A percentile compares a stretch with the other conserved stretches of the same genome.
These are phyloP conservation scores for Tetracentron sinense DNA, from an alignment of 164 flowering plant genomes.

Conservation along the genomic window DNA sequence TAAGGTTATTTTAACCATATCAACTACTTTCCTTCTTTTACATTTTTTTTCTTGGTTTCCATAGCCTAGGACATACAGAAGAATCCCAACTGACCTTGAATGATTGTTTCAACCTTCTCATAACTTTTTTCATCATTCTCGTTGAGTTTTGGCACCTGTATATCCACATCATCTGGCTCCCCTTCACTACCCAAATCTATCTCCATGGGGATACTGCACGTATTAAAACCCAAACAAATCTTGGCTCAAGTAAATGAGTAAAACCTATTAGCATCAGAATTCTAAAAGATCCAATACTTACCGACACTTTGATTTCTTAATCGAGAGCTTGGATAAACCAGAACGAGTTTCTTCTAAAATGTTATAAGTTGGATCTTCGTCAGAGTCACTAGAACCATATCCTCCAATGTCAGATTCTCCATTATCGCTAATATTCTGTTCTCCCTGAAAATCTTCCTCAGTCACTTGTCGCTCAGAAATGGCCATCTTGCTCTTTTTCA, in stretches of 20 bases:
- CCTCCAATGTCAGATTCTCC: conserved; percentile 25
- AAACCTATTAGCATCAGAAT: background rate
- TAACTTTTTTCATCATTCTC: conserved; percentile 39
- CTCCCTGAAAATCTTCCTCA: background rate
- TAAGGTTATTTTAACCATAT: background rate
- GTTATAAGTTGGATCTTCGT: conserved; percentile 47
- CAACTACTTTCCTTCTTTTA: background rate
- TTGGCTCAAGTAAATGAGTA: background rate
- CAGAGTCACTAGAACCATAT: conserved; percentile 34
- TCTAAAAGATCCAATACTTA: conserved; percentile 9
- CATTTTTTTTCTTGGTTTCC: too few relatives aligned
- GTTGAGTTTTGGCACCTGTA: conserved; percentile 29
- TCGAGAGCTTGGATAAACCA: conserved; percentile 40
- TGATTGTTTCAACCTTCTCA: conserved; percentile 37
- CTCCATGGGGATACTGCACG: conserved; percentile 15
- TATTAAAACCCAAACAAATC: conserved; percentile 6
- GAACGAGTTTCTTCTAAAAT: conserved; percentile 38
- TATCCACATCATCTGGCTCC: conserved; percentile 23
- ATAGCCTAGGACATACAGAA: background rate
- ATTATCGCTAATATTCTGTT: conserved; percentile 4
- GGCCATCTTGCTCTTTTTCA: conserved; percentile 12
- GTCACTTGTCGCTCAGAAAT: background rate
- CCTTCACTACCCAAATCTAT: conserved; percentile 16
- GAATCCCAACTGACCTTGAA: conserved; percentile 35
- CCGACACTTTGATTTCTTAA: conserved; percentile 34